Evolutionary conservation across 2,329 filamentous ascomycete genomes (phyloP).

Genomic region (Colletotrichum tamarilloi): DNA sequence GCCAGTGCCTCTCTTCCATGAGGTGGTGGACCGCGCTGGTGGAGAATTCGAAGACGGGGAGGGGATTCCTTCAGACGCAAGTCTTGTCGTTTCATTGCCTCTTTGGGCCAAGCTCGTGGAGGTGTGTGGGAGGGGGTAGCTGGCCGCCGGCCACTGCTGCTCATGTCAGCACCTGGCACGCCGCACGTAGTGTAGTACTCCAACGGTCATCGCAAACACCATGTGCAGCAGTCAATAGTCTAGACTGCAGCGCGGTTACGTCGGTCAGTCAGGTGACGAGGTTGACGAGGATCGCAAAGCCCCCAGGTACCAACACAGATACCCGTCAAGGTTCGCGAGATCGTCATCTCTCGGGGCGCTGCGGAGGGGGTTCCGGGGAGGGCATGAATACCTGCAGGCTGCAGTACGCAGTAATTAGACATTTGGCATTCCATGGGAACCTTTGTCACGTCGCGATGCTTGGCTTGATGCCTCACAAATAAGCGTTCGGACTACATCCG

Average conservation of each 20-base stretch:
- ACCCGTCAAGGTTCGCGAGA: slow-evolving; percentile 2
- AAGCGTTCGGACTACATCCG: slow-evolving; percentile 13
- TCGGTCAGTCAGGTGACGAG: slow-evolving; percentile 17
- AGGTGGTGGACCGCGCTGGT: slow-evolving; percentile 18
- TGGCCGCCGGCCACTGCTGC: slow-evolving; percentile 29
- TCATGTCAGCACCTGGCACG: slow-evolving; percentile 24
- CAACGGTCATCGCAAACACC: not conserved
- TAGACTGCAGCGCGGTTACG: slow-evolving; percentile 8
- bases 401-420: slow-evolving; percentile 10
- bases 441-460: slow-evolving; percentile 26
- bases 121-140: slow-evolving; percentile 9
- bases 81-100: slow-evolving; percentile 31
- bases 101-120: slow-evolving; percentile 17
- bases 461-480: slow-evolving; percentile 23
- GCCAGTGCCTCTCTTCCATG: not conserved
- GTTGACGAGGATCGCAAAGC: not conserved
- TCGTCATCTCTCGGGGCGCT: slow-evolving; percentile 14
- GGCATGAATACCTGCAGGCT: not conserved
- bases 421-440: slow-evolving; percentile 17
- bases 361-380: not conserved
- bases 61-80: slow-evolving; percentile 22
- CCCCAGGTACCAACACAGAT: no score
- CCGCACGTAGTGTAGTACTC: not conserved
- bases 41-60: not conserved
- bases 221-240: not conserved